A percentile compares a stretch with the other conserved stretches of the same genome.
These are phyloP conservation scores for Agarophyton chilense DNA, from an alignment of 23 red algal species.

Conservation along the genomic window DNA sequence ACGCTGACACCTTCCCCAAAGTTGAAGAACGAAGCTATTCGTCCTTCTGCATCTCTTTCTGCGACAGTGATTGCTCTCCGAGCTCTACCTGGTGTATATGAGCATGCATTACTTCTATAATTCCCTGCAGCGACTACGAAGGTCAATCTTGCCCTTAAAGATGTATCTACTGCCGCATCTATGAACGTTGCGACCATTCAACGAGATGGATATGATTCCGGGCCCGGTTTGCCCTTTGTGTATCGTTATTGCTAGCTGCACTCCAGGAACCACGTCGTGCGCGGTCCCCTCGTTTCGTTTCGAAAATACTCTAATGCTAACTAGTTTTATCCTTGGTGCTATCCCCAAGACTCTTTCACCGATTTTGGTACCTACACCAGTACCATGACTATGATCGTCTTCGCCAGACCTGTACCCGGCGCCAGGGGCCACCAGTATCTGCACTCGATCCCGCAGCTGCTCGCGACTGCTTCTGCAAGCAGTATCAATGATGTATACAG, in stretches of 20 bases:
- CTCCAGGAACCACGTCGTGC: slow-evolving; percentile 58
- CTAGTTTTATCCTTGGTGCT: neutral
- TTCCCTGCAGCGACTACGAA: too few relatives aligned
- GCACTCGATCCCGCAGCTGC: too few relatives aligned
- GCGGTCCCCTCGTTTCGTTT: slow-evolving; percentile 17
- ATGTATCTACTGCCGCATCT: slow-evolving; percentile 36
- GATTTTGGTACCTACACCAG: slow-evolving; percentile 42
- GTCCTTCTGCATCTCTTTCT: slow-evolving; percentile 8
- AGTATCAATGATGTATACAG: slow-evolving; percentile 66
- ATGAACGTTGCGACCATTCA: slow-evolving; percentile 15
- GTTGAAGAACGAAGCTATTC: slow-evolving; percentile 34
- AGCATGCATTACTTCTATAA: slow-evolving; percentile 47
- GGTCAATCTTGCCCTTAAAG: slow-evolving; percentile 18
- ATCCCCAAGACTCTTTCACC: slow-evolving; percentile 39
- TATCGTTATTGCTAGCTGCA: slow-evolving; percentile 35
- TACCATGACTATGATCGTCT: slow-evolving; percentile 71
- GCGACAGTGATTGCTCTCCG: slow-evolving; percentile 49
- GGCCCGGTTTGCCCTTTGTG: slow-evolving; percentile 6
- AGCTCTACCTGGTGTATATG: slow-evolving; percentile 49
- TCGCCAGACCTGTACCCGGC: neutral
- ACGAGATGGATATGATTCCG: slow-evolving; percentile 33
- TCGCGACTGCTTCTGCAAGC: slow-evolving; percentile 48
- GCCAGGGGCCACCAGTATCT: too few relatives aligned
- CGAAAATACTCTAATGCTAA: slow-evolving; percentile 59
- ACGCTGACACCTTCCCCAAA: slow-evolving; percentile 59